Base-by-base conservation (phyloP, 352 stramenopile species). In the Pythium plurisporium region DNA sequence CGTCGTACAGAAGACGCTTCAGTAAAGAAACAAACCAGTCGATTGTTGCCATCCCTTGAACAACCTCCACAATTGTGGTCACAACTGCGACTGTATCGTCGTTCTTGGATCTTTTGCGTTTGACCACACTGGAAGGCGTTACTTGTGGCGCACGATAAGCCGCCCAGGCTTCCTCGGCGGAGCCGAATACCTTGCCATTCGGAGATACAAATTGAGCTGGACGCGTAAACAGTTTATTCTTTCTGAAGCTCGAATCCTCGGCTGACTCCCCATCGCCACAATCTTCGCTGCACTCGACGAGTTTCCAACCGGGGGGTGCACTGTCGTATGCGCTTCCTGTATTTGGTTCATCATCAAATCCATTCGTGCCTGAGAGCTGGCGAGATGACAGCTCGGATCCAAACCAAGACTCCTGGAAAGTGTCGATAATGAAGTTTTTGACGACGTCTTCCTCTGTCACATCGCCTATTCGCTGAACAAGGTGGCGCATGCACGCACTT, bases 371-470 rank as follows among this genome's bases (percentile, higher is more conserved):
- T 5, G 69, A 83, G 3, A 86, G 62, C 46, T 72, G 69, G 3
- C 61, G 67, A 6, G 69, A 74, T 27, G 69, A 68, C 12, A 89
- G 67, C 2, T 87, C 80, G 1, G 69, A 53, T 15, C 82, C 85
- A 55, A 95, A 95, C 86, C 86, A 95, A 26, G 89, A 60, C 41
- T 95, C 86, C 65, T 94, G 83, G 22, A 95, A 90, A 8, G 77
- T 92, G 42, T 91, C 78, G 20, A 94, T 88, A 48, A 95, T 82
- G 30, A 83, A 91, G 36, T 92, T 89, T 53, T 94, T 95, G n/a
- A 95, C 55, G 7, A 55, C 31, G 55, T 86, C 76, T 51, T 91
- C 80, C 62, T 95, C 86, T 19, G 70, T 59, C 5, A 72, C 52
- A 29, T 94, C 76, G 31, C 82, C 83, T 55, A 95, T 73, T 31